Conservation (phyloP, 495 filamentous ascomycete genomes). For the Entonaema liquescens region DNA sequence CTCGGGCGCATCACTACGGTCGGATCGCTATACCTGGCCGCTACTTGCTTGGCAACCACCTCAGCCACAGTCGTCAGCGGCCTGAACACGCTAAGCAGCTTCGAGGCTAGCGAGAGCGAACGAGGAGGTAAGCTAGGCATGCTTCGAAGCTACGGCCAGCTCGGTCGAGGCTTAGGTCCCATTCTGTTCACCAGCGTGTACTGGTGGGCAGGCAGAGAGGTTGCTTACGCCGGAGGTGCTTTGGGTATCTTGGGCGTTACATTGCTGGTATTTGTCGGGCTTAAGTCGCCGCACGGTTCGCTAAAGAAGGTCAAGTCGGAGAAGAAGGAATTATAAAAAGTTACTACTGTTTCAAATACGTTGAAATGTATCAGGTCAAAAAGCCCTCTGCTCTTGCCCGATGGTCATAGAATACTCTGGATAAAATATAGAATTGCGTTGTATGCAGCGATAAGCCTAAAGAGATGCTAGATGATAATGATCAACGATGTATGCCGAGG, state of each 20-base stretch:
- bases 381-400: background rate
- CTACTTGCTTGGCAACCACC: slow-evolving; percentile 83
- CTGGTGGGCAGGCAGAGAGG: slow-evolving; percentile 95
- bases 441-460: background rate
- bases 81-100: slow-evolving; percentile 87
- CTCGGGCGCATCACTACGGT: slow-evolving; percentile 74
- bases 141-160: slow-evolving; percentile 83
- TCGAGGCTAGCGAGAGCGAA: slow-evolving; percentile 82
- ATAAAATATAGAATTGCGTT: background rate
- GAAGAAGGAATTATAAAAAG: slow-evolving; percentile 53
- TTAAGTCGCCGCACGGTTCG: slow-evolving; percentile 62
- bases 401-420: background rate
- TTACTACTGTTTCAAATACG: background rate
- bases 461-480: background rate
- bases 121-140: slow-evolving; percentile 86
- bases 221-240: slow-evolving; percentile 83
- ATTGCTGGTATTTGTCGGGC: slow-evolving; percentile 71
- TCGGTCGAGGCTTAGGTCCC: slow-evolving; percentile 86
- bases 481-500: background rate
- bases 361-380: background rate
- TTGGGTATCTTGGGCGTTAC: slow-evolving; percentile 78
- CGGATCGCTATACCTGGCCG: slow-evolving; percentile 77
- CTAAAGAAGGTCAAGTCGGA: slow-evolving; percentile 29
- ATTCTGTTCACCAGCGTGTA: slow-evolving; percentile 94
- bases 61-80: slow-evolving; percentile 94